Evolutionary conservation across 2,329 filamentous ascomycete species (phyloP).

Genomic region (Onygenales sp.): DNA sequence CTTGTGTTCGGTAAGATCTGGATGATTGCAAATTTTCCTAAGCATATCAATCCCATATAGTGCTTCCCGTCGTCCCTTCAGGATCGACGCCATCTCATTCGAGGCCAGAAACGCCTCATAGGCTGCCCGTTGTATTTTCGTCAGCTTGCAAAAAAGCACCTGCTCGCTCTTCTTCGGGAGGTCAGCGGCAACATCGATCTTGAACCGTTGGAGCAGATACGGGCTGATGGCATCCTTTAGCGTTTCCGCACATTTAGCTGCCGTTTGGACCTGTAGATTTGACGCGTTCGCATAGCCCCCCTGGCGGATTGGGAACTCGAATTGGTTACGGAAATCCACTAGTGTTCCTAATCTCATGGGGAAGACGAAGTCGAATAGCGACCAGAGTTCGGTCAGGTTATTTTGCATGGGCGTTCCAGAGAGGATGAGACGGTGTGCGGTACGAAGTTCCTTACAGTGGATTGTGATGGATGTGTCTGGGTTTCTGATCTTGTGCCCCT

Average conservation of each 20-base stretch:
- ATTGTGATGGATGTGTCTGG: constrained; percentile 92
- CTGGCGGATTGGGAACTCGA: constrained; percentile 85
- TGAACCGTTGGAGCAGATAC: constrained; percentile 84
- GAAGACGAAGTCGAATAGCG: constrained; percentile 93
- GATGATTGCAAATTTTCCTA: constrained; percentile 96
- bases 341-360: constrained; percentile 91
- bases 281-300: constrained; percentile 94
- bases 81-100: constrained; percentile 74
- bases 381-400: constrained; percentile 91
- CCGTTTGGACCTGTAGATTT: constrained; percentile 88
- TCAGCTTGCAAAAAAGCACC: constrained; percentile 91
- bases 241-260: constrained; percentile 86
- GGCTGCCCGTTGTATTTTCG: constrained; percentile 63
- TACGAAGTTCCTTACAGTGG: constrained; percentile 86
- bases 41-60: constrained; percentile 85
- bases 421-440: constrained; percentile 80
- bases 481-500: constrained; percentile 97
- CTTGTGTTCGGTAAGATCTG: constrained; percentile 70
- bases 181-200: constrained; percentile 87
- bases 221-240: constrained; percentile 89
- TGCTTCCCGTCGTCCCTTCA: constrained; percentile 64
- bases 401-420: constrained; percentile 98
- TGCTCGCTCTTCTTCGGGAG: constrained; percentile 93
- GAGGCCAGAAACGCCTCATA: constrained; percentile 77
- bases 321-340: constrained; percentile 80